phyloP scores from a whole-genome alignment of 2,329 filamentous ascomycete genomes.

The Epichloe hybrida region DNA sequence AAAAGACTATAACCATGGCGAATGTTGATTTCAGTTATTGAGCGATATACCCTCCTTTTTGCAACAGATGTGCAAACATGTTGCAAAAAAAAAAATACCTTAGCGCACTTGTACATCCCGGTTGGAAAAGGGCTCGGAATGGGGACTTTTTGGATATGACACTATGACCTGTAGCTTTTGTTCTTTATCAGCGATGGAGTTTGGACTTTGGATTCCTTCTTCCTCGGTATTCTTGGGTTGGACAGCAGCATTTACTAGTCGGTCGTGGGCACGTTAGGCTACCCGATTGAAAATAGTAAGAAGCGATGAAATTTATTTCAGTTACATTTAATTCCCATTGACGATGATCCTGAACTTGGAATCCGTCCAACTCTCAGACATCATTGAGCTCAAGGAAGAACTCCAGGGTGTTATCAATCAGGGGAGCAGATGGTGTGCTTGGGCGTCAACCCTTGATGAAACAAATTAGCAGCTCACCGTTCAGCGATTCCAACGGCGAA shows the following conservation, averaged over 20 bases:
- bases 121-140: not conserved
- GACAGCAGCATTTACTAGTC: not conserved
- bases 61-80: not conserved
- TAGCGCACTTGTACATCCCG: not conserved
- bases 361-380: too few species aligned
- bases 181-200: slow-evolving; percentile 7
- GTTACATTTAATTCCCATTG: too few species aligned
- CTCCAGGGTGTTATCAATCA: too few species aligned
- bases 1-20: slow-evolving; percentile 37
- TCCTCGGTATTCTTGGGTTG: not conserved
- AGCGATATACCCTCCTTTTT: slow-evolving; percentile 4
- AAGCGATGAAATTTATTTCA: too few species aligned
- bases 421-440: not conserved
- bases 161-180: not conserved
- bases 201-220: not conserved
- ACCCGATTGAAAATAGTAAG: too few species aligned
- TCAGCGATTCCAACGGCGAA: not conserved
- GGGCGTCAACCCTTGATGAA: not conserved
- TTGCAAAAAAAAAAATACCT: not conserved
- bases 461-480: not conserved
- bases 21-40: slow-evolving; percentile 51
- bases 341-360: too few species aligned
- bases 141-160: slow-evolving; percentile 2
- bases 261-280: not conserved
- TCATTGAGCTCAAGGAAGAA: too few species aligned